Conservation (phyloP, 768 basidiomycete genomes). For the Rhodotorula paludigena region DNA sequence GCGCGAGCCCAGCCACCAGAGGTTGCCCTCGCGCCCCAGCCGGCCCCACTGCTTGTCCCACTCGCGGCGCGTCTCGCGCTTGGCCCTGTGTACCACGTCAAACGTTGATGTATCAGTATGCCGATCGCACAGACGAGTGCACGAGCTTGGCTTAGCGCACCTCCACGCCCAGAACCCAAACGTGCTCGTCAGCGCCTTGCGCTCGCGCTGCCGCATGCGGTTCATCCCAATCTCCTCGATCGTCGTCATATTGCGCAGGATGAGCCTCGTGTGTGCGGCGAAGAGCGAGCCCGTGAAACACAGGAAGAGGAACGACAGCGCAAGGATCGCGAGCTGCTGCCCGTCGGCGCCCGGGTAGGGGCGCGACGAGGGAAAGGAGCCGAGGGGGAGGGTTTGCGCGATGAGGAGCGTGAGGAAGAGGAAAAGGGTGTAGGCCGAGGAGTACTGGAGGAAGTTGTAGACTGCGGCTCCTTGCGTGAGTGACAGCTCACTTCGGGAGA, state of each 20-base stretch:
- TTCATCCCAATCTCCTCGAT: conserved; percentile 38
- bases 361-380: neutral
- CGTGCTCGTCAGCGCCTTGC: conserved; percentile 7
- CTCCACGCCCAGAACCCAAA: conserved; percentile 23
- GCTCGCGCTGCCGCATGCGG: conserved; percentile 22
- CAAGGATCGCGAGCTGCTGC: conserved; percentile 34
- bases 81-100: neutral
- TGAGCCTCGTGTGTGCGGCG: conserved; percentile 24
- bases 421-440: conserved; percentile 29
- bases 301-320: conserved; percentile 31
- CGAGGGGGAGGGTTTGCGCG: conserved; percentile 32
- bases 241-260: conserved; percentile 38
- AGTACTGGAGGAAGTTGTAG: conserved; percentile 38
- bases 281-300: conserved; percentile 31
- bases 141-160: too few species aligned
- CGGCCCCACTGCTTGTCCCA: conserved; percentile 37
- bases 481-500: too few species aligned
- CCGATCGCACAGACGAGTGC: too few species aligned
- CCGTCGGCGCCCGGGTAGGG: conserved; percentile 29
- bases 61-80: conserved; percentile 3
- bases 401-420: conserved; percentile 35
- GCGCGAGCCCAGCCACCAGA: conserved; percentile 39
- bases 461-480: conserved; percentile 5
- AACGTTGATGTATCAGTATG: too few species aligned
- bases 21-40: conserved; percentile 31